phyloP scores from a whole-genome alignment of 192 early-diverging fungal species.

The Backusella mclennaniae region DNA sequence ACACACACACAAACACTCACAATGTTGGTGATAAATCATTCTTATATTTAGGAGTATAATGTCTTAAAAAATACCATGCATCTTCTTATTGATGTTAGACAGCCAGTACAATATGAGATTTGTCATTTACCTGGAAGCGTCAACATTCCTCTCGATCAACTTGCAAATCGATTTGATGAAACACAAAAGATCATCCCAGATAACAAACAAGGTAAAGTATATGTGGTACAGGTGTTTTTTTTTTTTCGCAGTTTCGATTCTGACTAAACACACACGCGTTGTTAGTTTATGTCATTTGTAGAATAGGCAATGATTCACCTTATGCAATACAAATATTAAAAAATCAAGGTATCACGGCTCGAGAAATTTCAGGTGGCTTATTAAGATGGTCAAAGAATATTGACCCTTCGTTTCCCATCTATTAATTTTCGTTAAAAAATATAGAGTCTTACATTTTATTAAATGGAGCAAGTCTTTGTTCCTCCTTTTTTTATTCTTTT shows the following conservation, averaged over 20 bases:
- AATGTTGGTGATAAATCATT: neutral
- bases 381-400: conserved; percentile 69
- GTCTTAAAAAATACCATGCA: conserved; percentile 45
- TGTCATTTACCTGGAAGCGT: conserved; percentile 60
- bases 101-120: conserved; percentile 77
- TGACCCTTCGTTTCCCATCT: conserved; percentile 79
- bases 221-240: neutral
- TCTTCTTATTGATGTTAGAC: conserved; percentile 87
- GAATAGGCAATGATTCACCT: conserved; percentile 87
- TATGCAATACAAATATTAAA: conserved; percentile 74
- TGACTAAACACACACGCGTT: neutral
- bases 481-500: too few species aligned
- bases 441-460: too few species aligned
- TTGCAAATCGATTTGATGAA: conserved; percentile 41
- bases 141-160: conserved; percentile 53
- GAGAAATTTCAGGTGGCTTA: conserved; percentile 82
- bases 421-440: conserved; percentile 40
- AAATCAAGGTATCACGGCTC: conserved; percentile 60
- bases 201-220: conserved; percentile 20
- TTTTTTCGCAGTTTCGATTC: too few species aligned
- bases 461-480: too few species aligned
- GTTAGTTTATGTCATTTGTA: conserved; percentile 79
- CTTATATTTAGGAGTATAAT: conserved; percentile 36
- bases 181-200: conserved; percentile 28
- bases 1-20: neutral